These are phyloP conservation scores for Somion occarium DNA, from an alignment of 1,284 basidiomycete species.

Conservation along the genomic window DNA sequence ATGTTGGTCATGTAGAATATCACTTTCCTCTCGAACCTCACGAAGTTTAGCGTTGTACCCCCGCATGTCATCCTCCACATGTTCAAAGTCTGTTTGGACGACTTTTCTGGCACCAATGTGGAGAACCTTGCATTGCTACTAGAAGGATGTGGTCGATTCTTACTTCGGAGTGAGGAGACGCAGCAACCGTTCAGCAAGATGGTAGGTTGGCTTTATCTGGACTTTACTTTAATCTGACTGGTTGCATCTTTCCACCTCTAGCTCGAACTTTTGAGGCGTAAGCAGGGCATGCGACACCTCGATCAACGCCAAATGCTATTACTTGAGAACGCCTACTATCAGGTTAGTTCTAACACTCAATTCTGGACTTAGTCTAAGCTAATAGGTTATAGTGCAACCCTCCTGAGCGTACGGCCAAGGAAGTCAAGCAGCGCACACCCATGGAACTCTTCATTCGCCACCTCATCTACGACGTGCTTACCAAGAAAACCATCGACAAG, in stretches of 20 bases:
- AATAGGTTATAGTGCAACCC: conserved; percentile 78
- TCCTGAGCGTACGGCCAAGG: conserved; percentile 83
- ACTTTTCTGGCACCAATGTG: conserved; percentile 89
- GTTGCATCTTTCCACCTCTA: conserved; percentile 28
- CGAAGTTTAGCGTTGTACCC: conserved; percentile 94
- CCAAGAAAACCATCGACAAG: conserved; percentile 90
- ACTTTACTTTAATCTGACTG: not conserved
- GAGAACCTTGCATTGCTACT: conserved; percentile 91
- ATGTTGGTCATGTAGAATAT: conserved; percentile 66
- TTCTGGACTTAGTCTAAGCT: not conserved
- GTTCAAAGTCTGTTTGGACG: conserved; percentile 95
- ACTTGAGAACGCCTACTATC: conserved; percentile 98
- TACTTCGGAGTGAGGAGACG: conserved; percentile 87
- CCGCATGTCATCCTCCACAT: conserved; percentile 91
- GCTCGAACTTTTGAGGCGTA: conserved; percentile 92
- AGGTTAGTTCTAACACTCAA: conserved; percentile 45
- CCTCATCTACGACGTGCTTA: conserved; percentile 86
- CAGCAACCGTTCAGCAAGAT: conserved; percentile 79
- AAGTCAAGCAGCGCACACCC: conserved; percentile 81
- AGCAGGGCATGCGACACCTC: conserved; percentile 89
- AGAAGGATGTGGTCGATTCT: conserved; percentile 92
- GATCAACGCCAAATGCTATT: conserved; percentile 87
- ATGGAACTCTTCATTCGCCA: conserved; percentile 94
- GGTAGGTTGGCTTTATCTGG: conserved; percentile 37
- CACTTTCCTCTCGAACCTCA: conserved; percentile 85